Base-by-base conservation (phyloP, 2,329 filamentous ascomycete species). In the Saccharata proteae region DNA sequence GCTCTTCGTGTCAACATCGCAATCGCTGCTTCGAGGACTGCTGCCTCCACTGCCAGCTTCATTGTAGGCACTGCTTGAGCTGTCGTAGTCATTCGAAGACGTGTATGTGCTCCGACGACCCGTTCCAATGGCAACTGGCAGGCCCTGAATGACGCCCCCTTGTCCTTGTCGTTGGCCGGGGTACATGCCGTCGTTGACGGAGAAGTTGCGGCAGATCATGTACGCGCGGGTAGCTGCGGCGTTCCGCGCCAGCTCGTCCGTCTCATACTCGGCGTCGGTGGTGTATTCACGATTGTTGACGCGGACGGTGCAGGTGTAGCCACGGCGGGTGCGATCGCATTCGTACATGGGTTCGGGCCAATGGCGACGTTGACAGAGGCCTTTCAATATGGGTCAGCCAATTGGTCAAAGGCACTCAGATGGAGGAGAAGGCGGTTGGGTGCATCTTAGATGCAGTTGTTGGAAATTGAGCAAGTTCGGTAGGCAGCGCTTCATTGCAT, bases 221-320 rank as follows among this genome's bases (percentile, higher is more conserved):
- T 93, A 96, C 36, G 88, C 88, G 40, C 85, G 80, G 73, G 92
- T 92, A 38, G 88, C 88, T 16, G 88, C 88, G 48, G 88, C 90
- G 57, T 96, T 86, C 51, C 85, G 82, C 27, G 88, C 88, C 42
- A 93, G 67, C 29, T 72, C 65, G 53, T 88, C 81, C 40, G 79
- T 81, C 53, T 81, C 76, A 61, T 90, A 93, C 41, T 78, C 72
- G 21, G 80, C 71, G 55, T 93, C 85, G 25, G 86, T 93, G 55
- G 86, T 83, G 63, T 94, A 96, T 64, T 93, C 84, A 51, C 88
- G 80, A 46, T 92, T 92, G 64, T 96, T 94, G 54, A 96, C 88
- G 41, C 90, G 73, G 35, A 93, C 88, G 36, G 85, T 77, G 64
- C 86, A 94, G 37, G 80, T 83, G 58, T 79, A 93, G 52, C 86